Conservation (phyloP, 2,329 filamentous ascomycete genomes). For the Aspergillus tubingensis region DNA sequence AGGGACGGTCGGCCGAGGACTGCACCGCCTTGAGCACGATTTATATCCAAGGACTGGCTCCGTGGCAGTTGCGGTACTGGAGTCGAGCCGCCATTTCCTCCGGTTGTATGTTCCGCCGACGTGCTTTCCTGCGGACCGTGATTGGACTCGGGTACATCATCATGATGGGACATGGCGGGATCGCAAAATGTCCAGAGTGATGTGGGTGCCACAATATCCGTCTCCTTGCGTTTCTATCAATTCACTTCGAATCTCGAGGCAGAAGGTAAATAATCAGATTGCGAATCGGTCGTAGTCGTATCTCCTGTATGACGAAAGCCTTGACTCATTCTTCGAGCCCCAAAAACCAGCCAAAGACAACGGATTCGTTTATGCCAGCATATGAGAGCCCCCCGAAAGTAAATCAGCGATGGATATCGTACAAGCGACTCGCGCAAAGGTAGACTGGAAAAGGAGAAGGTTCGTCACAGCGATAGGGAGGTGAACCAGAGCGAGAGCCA, state of each 20-base stretch:
- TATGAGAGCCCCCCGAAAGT: neutral
- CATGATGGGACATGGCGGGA: constrained; percentile 21
- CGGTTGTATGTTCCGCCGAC: constrained; percentile 7
- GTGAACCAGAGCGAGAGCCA: neutral
- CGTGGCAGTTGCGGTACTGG: constrained; percentile 10
- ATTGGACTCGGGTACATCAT: constrained; percentile 17
- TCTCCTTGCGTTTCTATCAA: neutral
- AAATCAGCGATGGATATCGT: neutral
- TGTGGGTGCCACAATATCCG: neutral
- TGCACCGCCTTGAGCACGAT: constrained; percentile 9
- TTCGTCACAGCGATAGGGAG: neutral
- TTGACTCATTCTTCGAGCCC: constrained; percentile 14
- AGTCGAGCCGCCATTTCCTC: neutral
- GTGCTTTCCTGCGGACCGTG: constrained; percentile 13
- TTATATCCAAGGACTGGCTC: constrained; percentile 19
- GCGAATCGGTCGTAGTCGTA: constrained; percentile 8
- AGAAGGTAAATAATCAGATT: neutral
- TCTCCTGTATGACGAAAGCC: constrained; percentile 8
- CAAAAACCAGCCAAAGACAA: neutral
- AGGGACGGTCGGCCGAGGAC: constrained; percentile 27
- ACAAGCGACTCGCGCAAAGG: neutral
- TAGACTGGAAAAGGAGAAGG: neutral
- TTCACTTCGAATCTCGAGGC: neutral
- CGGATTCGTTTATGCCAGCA: neutral
- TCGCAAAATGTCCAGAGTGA: neutral